Conservation (phyloP, 108 stramenopile species). For the Nitzschia sp. region DNA sequence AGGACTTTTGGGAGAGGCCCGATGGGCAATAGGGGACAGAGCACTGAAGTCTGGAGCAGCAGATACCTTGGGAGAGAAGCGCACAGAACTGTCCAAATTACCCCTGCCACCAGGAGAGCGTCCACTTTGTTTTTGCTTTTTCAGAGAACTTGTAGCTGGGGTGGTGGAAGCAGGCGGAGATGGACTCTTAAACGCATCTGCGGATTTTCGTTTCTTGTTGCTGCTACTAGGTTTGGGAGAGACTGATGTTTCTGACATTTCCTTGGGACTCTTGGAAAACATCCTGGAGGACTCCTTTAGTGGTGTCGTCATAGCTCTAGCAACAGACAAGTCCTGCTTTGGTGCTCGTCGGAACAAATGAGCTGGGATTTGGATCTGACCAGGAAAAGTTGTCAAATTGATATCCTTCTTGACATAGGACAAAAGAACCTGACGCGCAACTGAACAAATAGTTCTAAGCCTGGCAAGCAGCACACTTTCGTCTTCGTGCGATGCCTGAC, state of each 20-base stretch:
- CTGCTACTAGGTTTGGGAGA: neutral
- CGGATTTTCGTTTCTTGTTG: neutral
- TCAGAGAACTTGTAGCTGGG: neutral
- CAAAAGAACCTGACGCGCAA: constrained; percentile 75
- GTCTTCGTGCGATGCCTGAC: constrained; percentile 12
- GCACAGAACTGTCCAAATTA: constrained; percentile 17
- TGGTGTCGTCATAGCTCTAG: no score
- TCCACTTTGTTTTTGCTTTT: constrained; percentile 5
- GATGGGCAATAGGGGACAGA: constrained; percentile 31
- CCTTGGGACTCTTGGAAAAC: neutral
- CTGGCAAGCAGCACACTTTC: constrained; percentile 36
- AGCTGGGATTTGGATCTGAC: constrained; percentile 61
- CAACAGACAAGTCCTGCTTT: neutral
- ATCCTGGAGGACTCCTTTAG: neutral
- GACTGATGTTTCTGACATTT: neutral
- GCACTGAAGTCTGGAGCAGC: constrained; percentile 24
- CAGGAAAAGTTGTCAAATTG: constrained; percentile 76
- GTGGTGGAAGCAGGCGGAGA: neutral
- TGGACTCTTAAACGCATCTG: neutral
- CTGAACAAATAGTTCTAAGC: constrained; percentile 57
- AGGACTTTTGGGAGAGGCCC: neutral
- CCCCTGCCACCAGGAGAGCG: neutral
- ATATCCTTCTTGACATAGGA: constrained; percentile 83
- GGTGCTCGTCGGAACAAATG: constrained; percentile 33
- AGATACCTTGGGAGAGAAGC: constrained; percentile 35